Conservation (phyloP, 2,329 filamentous ascomycete species). For the Xylaria polymorpha region DNA sequence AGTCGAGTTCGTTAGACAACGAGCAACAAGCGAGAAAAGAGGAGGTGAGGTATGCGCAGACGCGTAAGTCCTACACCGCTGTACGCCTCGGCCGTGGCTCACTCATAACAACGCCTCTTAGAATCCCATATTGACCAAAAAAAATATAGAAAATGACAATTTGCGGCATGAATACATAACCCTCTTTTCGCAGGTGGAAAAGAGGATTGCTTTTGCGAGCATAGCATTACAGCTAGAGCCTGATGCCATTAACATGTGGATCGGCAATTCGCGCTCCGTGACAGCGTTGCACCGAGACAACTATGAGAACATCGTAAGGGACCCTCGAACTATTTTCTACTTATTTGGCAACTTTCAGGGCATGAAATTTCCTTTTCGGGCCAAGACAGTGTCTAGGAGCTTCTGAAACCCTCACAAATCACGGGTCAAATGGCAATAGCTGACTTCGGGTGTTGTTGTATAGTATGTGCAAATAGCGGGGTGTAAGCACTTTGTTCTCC, state of each 20-base stretch:
- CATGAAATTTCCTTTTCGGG: too few species aligned
- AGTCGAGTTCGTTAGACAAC: constrained; percentile 29
- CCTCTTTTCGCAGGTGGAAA: constrained; percentile 72
- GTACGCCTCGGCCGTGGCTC: neutral
- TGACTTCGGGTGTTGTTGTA: too few species aligned
- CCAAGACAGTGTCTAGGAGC: too few species aligned
- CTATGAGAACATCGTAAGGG: constrained; percentile 75
- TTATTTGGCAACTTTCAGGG: too few species aligned
- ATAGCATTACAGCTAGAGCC: constrained; percentile 72
- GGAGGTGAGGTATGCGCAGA: constrained; percentile 79
- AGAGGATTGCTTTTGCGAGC: constrained; percentile 75
- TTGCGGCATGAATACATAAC: constrained; percentile 76
- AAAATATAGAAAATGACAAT: constrained; percentile 77
- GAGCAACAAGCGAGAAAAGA: constrained; percentile 44
- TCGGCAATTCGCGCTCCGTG: constrained; percentile 76
- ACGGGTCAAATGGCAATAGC: too few species aligned
- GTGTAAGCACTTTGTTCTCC: constrained; percentile 77
- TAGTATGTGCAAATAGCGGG: constrained; percentile 78
- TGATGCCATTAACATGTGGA: constrained; percentile 86
- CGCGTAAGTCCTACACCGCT: constrained; percentile 62
- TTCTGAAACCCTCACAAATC: too few species aligned
- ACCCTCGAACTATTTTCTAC: too few species aligned
- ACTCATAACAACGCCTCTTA: constrained; percentile 1
- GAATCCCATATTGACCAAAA: constrained; percentile 6
- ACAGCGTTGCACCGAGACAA: constrained; percentile 85